Evolutionary conservation across 192 early-diverging fungal species (phyloP).

Genomic region (Mortierella alpina): DNA sequence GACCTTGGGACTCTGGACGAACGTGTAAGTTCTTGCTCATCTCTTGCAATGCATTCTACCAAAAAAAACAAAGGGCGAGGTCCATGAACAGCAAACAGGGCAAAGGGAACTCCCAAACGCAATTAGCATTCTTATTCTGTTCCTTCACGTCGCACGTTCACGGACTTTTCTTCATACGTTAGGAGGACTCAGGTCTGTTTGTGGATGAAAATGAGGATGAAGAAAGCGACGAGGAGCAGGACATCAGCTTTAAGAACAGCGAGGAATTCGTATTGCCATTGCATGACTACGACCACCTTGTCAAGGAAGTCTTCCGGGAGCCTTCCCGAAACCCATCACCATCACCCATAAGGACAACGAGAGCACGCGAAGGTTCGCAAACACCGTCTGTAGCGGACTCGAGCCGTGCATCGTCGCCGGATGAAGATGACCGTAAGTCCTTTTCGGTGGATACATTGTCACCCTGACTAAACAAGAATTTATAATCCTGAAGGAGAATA

Average conservation of each 20-base stretch:
- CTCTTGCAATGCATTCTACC: not conserved
- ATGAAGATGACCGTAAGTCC: slow-evolving; percentile 61
- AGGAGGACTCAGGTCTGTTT: slow-evolving; percentile 50
- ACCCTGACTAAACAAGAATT: not conserved
- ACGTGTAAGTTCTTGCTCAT: slow-evolving; percentile 33
- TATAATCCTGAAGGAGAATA: not conserved
- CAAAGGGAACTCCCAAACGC: not conserved
- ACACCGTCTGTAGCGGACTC: slow-evolving; percentile 58
- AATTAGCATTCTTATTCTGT: not conserved
- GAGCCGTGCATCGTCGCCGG: slow-evolving; percentile 59
- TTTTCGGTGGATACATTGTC: not conserved
- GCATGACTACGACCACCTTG: slow-evolving; percentile 60
- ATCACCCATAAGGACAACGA: slow-evolving; percentile 50
- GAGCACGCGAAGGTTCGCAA: slow-evolving; percentile 56
- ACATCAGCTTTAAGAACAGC: slow-evolving; percentile 49
- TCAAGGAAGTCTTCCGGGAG: slow-evolving; percentile 57
- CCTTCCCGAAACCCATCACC: slow-evolving; percentile 42
- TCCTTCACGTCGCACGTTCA: not conserved
- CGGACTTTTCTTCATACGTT: not conserved
- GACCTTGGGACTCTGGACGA: slow-evolving; percentile 61
- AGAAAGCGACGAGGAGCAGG: slow-evolving; percentile 31
- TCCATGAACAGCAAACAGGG: no score
- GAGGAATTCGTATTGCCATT: slow-evolving; percentile 62
- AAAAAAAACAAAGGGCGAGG: no score
- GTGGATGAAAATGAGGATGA: slow-evolving; percentile 27